Evolutionary conservation across 768 basidiomycete genomes (phyloP), one percentile per base, ranked within the genome.

Genomic region (Suillus ampliporus): DNA sequence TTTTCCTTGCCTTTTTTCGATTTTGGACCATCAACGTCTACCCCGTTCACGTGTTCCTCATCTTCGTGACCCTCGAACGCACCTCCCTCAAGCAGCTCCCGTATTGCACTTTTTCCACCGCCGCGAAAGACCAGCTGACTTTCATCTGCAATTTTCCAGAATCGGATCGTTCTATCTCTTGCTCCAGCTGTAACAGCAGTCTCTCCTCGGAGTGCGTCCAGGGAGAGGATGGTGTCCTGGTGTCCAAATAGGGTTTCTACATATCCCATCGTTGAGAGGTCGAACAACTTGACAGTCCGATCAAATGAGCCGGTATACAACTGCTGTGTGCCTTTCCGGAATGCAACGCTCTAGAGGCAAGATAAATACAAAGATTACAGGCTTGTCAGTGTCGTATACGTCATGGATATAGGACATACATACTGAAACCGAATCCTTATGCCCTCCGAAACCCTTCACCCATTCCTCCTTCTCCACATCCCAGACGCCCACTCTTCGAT

Each of bases 201-300:
- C 68, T 98, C 95, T 8, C 86, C 86, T 38, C 91, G 88, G 17
- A 99, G 84, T 7, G 94, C 83, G 65, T 95, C 93, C 6, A 99
- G 69, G 5, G 84, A 80, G 17, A 92, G 79, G 34, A 97, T 86
- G 34, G 86, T 84, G 70, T 98, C 96, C 78, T 99, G 97, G 72
- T 99, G 97, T 1, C 97, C 97, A 72, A 97, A 99, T 5, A 99
- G 80, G 9, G 97, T 98, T 74, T 99, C 97, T 61, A 99, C 90
- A 70, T 95, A 95, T 11, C 94, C 95, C 83, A 97, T 86, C 6
- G 93, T 92, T 64, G 79, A 84, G 51, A 85, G 78, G 72, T 91
- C 96, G 75, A 91, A 97, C 3, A 98, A 81, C 75, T 97, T 97
- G 61, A 97, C 72, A 0, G 95, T 95, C 15, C 96, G 90, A 74